Evolutionary conservation across 2,329 filamentous ascomycete genomes (phyloP).

Genomic region (Sclerotinia spermophila): DNA sequence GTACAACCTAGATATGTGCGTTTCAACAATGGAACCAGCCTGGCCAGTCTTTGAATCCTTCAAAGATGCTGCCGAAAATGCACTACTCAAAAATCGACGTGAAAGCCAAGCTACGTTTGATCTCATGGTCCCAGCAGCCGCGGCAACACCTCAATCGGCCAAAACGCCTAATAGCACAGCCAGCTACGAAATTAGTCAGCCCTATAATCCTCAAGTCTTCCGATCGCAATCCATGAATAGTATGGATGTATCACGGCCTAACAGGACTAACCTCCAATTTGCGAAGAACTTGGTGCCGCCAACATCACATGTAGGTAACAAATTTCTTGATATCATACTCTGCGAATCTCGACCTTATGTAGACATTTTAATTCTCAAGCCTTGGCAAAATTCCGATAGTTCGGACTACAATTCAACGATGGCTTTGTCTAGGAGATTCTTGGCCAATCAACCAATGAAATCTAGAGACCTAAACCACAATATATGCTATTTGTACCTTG

Average conservation of each 20-base stretch:
- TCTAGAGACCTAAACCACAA: neutral
- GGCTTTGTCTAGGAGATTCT: neutral
- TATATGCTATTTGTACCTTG: neutral
- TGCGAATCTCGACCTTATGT: neutral
- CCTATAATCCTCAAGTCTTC: slow-evolving; percentile 28
- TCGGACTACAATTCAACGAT: neutral
- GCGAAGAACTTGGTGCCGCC: slow-evolving; percentile 18
- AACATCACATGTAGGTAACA: neutral
- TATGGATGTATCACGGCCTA: slow-evolving; percentile 10
- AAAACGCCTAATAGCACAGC: slow-evolving; percentile 30
- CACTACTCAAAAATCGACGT: slow-evolving; percentile 22
- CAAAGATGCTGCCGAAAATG: slow-evolving; percentile 24
- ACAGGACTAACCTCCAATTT: slow-evolving; percentile 16
- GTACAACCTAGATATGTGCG: slow-evolving; percentile 31
- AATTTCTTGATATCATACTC: neutral
- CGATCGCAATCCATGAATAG: slow-evolving; percentile 20
- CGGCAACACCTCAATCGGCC: slow-evolving; percentile 27
- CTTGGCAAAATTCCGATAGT: neutral
- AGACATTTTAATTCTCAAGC: neutral
- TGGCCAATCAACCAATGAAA: neutral
- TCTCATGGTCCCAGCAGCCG: slow-evolving; percentile 24
- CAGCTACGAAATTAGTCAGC: slow-evolving; percentile 26
- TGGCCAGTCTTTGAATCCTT: slow-evolving; percentile 34
- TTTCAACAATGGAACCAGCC: slow-evolving; percentile 31
- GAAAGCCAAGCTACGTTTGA: slow-evolving; percentile 34